Conservation (phyloP, 1,284 basidiomycete genomes). For the Schizophyllum commune region DNA sequence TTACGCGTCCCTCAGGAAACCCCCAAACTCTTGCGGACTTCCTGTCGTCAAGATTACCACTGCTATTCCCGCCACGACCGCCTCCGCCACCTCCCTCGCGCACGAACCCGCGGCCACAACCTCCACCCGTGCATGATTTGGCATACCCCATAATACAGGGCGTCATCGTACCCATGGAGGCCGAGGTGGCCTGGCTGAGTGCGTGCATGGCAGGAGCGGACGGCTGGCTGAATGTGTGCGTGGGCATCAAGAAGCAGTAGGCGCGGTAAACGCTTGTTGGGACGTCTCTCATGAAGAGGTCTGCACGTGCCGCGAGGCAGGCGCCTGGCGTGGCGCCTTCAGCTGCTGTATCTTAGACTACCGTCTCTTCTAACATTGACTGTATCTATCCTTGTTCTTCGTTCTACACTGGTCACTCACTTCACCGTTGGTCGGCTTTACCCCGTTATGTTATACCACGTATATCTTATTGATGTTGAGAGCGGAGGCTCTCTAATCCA, state of each 20-base stretch:
- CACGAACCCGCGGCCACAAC: conserved; percentile 26
- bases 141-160: conserved; percentile 81
- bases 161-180: conserved; percentile 76
- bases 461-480: background rate
- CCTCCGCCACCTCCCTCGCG: conserved; percentile 31
- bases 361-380: no score
- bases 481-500: background rate
- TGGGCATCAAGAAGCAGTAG: conserved; percentile 44
- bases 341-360: no score
- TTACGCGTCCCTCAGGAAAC: conserved; percentile 35
- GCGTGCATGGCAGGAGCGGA: conserved; percentile 87
- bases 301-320: no score
- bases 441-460: background rate
- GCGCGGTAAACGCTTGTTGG: background rate
- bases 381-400: no score
- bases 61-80: conserved; percentile 52
- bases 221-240: conserved; percentile 88
- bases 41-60: conserved; percentile 53
- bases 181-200: conserved; percentile 90
- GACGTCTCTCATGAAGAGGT: no score
- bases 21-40: conserved; percentile 54
- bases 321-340: no score
- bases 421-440: background rate
- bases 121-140: conserved; percentile 32
- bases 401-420: background rate